phyloP scores from a whole-genome alignment of 768 basidiomycete species.

The Gelatoporia subvermispora region DNA sequence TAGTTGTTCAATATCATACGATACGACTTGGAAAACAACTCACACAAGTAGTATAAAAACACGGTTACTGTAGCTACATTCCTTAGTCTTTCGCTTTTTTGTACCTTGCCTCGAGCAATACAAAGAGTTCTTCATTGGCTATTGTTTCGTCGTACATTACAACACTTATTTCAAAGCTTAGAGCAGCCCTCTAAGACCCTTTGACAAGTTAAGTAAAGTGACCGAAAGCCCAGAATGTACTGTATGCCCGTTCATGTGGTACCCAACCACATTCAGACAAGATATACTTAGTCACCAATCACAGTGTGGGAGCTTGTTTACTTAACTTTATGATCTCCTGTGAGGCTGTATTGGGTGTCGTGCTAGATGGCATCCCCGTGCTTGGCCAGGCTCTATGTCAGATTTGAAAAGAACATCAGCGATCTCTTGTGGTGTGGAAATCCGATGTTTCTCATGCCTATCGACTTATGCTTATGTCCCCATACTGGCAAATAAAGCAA shows the following conservation, averaged over 20 bases:
- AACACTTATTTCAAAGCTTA: too few species aligned
- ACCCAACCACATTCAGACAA: constrained; percentile 31
- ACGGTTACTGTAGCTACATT: too few species aligned
- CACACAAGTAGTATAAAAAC: too few species aligned
- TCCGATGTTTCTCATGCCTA: constrained; percentile 20
- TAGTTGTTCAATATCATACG: too few species aligned
- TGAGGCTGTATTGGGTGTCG: neutral
- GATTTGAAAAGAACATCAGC: neutral
- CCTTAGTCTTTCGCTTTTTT: too few species aligned
- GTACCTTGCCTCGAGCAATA: too few species aligned
- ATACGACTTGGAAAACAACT: too few species aligned
- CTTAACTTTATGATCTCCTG: constrained; percentile 25
- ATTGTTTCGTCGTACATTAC: too few species aligned
- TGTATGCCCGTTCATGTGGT: constrained; percentile 33
- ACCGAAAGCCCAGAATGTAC: constrained; percentile 45
- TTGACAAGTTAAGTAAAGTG: too few species aligned
- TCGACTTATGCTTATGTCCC: constrained; percentile 19
- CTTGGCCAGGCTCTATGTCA: constrained; percentile 3
- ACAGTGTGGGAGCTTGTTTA: constrained; percentile 27
- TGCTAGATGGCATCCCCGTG: constrained; percentile 1
- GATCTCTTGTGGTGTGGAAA: constrained; percentile 13
- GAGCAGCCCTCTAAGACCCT: too few species aligned
- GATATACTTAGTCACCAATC: constrained; percentile 34
- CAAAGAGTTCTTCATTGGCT: too few species aligned
- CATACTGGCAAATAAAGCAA: constrained; percentile 29